Percentiles rank a stretch among this genome's conserved stretches.
These are phyloP conservation scores for Lizonia empirigonia DNA, from an alignment of 2,329 filamentous ascomycete genomes.

Conservation along the genomic window DNA sequence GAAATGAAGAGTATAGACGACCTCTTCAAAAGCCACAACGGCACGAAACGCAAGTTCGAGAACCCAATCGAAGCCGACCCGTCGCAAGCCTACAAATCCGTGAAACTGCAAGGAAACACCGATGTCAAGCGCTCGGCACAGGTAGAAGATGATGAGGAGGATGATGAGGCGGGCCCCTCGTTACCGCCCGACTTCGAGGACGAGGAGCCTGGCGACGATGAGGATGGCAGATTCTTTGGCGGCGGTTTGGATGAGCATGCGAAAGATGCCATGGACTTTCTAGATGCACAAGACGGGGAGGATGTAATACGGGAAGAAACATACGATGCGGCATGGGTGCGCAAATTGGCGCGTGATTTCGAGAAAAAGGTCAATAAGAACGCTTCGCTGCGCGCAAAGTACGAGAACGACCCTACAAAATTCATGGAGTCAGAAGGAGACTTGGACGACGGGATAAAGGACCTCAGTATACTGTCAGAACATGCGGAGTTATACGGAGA, in stretches of 20 bases:
- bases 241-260: constrained; percentile 84
- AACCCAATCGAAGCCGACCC: constrained; percentile 59
- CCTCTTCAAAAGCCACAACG: constrained; percentile 64
- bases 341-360: constrained; percentile 79
- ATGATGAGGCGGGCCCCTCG: constrained; percentile 58
- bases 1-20: constrained; percentile 51
- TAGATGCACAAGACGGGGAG: constrained; percentile 70
- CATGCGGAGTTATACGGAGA: constrained; percentile 83
- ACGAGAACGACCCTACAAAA: constrained; percentile 78
- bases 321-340: constrained; percentile 79
- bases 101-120: constrained; percentile 58
- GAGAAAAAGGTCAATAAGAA: constrained; percentile 93
- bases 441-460: constrained; percentile 81
- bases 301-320: constrained; percentile 67
- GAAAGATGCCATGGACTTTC: constrained; percentile 82
- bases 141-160: constrained; percentile 55
- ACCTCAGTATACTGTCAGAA: constrained; percentile 82
- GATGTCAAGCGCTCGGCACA: constrained; percentile 57
- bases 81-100: constrained; percentile 65
- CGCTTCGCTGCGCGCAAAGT: constrained; percentile 83
- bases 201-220: constrained; percentile 67
- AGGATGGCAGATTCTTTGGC: constrained; percentile 95
- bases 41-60: constrained; percentile 66
- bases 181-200: constrained; percentile 61
- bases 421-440: constrained; percentile 88